Evolutionary conservation across 1,284 basidiomycete genomes (phyloP).

Genomic region (Binderoboletus segoi): DNA sequence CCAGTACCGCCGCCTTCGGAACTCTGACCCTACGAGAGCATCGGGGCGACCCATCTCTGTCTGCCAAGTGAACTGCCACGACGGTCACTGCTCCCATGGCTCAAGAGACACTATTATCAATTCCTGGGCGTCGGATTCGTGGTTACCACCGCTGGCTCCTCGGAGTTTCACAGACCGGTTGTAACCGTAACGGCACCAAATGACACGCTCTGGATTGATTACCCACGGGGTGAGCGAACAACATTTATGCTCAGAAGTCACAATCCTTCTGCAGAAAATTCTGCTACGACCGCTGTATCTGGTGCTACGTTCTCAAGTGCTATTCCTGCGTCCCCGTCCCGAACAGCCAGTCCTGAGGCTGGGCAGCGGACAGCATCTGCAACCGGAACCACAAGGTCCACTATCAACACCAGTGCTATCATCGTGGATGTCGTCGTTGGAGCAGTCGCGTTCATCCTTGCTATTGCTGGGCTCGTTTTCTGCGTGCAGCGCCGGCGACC

Average conservation of each 20-base stretch:
- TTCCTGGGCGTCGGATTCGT: background rate
- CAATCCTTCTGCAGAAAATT: background rate
- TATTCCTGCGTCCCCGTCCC: background rate
- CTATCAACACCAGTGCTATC: too few species aligned
- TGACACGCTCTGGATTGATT: constrained; percentile 1
- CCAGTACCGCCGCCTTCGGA: constrained; percentile 7
- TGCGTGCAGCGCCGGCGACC: too few species aligned
- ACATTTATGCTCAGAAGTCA: background rate
- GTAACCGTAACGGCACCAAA: background rate
- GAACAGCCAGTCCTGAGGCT: too few species aligned
- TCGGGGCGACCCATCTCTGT: background rate
- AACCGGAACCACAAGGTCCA: too few species aligned
- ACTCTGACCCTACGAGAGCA: background rate
- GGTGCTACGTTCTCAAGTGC: background rate
- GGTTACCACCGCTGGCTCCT: background rate
- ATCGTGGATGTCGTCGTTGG: too few species aligned
- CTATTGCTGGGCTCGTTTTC: too few species aligned
- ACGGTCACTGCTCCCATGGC: background rate
- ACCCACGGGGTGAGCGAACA: background rate
- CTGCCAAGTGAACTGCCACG: constrained; percentile 5
- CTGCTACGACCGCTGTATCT: background rate
- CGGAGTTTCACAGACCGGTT: background rate
- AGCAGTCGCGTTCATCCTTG: too few species aligned
- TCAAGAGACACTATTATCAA: constrained; percentile 5
- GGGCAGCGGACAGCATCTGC: too few species aligned